Percentiles rank a stretch among this genome's conserved stretches.
Evolutionary conservation across 176 grass and related monocot species (phyloP).

Genomic region (Raddia guianensis): DNA sequence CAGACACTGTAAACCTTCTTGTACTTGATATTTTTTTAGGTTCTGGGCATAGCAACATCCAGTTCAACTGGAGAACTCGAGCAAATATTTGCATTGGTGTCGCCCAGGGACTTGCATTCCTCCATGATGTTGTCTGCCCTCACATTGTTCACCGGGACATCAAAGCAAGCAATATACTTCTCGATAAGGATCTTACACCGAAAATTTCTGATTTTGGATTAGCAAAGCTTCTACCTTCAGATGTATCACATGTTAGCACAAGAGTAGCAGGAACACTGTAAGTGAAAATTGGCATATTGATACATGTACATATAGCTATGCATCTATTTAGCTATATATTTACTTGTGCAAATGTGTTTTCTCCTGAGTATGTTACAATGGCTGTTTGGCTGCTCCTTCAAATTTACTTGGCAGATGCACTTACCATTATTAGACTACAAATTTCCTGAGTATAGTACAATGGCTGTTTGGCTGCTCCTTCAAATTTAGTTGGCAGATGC

Average conservation of each 20-base stretch:
- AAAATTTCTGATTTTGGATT: conserved; percentile 87
- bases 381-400: neutral
- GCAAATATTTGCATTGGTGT: conserved; percentile 72
- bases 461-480: neutral
- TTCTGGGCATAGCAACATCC: conserved; percentile 59
- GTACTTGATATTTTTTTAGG: conserved; percentile 39
- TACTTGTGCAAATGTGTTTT: neutral
- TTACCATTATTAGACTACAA: no score
- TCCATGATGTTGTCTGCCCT: conserved; percentile 59
- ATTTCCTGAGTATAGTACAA: neutral
- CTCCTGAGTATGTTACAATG: neutral
- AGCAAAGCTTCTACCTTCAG: conserved; percentile 67
- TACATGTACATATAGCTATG: neutral
- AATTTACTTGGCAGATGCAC: neutral
- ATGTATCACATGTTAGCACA: conserved; percentile 81
- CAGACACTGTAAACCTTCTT: conserved; percentile 28
- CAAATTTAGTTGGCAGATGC: neutral
- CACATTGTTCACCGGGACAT: conserved; percentile 81
- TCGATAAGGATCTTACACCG: conserved; percentile 57
- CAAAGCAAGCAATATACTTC: conserved; percentile 85
- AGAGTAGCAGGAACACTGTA: conserved; percentile 78
- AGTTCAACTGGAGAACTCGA: conserved; percentile 65
- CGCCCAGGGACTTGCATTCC: conserved; percentile 61
- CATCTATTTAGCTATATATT: conserved; percentile 7
- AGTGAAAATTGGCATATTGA: conserved; percentile 29